Evolutionary conservation across 768 basidiomycete species (phyloP).

Genomic region (Calocera viscosa): DNA sequence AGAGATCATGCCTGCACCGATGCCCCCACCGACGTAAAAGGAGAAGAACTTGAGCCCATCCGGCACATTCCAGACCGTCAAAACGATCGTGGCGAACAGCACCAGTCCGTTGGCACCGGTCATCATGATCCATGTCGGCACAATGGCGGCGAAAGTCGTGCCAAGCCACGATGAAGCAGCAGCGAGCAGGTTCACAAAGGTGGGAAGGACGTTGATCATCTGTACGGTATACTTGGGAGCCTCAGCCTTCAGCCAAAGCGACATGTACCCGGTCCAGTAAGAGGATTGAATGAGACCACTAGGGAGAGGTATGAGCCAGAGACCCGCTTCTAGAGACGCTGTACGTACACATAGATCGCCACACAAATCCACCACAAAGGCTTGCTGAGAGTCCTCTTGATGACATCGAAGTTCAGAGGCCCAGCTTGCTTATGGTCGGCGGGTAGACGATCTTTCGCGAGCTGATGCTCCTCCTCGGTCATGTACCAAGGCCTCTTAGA

Average conservation of each 20-base stretch:
- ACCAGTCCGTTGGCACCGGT: slow-evolving; percentile 14
- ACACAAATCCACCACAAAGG: background rate
- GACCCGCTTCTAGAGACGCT: slow-evolving; percentile 14
- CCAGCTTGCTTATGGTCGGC: slow-evolving; percentile 12
- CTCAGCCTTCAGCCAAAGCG: slow-evolving; percentile 16
- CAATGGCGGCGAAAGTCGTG: slow-evolving; percentile 18
- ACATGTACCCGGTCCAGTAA: slow-evolving; percentile 18
- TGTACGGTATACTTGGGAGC: slow-evolving; percentile 16
- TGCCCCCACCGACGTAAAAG: slow-evolving; percentile 20
- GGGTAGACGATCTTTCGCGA: slow-evolving; percentile 14
- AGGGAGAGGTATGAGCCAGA: slow-evolving; percentile 14
- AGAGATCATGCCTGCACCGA: slow-evolving; percentile 14
- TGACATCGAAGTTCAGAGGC: slow-evolving; percentile 1
- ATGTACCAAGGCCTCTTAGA: slow-evolving; percentile 21
- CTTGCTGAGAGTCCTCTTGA: slow-evolving; percentile 16
- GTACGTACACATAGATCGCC: background rate
- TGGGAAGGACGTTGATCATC: slow-evolving; percentile 21
- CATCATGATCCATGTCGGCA: slow-evolving; percentile 14
- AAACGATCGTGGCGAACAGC: slow-evolving; percentile 16
- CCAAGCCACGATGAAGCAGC: slow-evolving; percentile 21
- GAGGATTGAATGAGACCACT: slow-evolving; percentile 13
- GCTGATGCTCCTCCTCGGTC: slow-evolving; percentile 19
- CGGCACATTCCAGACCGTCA: slow-evolving; percentile 21
- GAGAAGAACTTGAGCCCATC: slow-evolving; percentile 21
- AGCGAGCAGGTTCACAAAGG: slow-evolving; percentile 20